Percentiles rank a stretch among this genome's conserved stretches.
Evolutionary conservation across 805 yeast species (phyloP).

Genomic region (Sugiyamaella mastotermitis): DNA sequence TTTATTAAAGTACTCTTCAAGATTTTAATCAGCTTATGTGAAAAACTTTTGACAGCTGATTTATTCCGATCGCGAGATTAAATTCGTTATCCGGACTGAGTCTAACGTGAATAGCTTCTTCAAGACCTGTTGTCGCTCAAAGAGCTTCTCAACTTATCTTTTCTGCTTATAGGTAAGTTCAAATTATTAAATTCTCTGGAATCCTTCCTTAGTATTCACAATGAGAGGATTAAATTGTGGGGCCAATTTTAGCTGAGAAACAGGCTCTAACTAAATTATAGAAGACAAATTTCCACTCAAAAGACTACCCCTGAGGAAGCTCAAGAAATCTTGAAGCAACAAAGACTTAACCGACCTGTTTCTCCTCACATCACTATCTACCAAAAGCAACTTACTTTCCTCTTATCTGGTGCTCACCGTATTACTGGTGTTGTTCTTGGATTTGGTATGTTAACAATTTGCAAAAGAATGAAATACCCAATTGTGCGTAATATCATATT

Average conservation of each 20-base stretch:
- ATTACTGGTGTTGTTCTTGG: conserved; percentile 82
- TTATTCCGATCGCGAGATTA: no score
- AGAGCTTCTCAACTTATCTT: conserved; percentile 17
- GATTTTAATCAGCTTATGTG: background rate
- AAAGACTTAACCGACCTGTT: conserved; percentile 80
- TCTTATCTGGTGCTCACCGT: conserved; percentile 78
- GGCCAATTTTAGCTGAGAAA: background rate
- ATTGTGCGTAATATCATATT: background rate
- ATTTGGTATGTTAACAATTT: no score
- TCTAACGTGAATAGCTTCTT: conserved; percentile 8
- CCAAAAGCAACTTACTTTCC: conserved; percentile 84
- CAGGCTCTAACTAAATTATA: background rate
- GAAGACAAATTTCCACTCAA: conserved; percentile 32
- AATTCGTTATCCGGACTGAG: background rate
- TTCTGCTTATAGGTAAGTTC: conserved; percentile 12
- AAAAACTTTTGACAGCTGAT: no score
- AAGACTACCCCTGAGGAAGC: conserved; percentile 57
- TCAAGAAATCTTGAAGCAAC: conserved; percentile 64
- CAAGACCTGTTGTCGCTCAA: conserved; percentile 14
- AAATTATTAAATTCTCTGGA: background rate
- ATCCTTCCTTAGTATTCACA: background rate
- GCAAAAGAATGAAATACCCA: background rate
- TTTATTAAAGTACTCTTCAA: background rate
- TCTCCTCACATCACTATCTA: conserved; percentile 90
- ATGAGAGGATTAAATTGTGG: background rate